phyloP scores from a whole-genome alignment of 2,329 filamentous ascomycete genomes.

The Phyllosticta citrichinensis region DNA sequence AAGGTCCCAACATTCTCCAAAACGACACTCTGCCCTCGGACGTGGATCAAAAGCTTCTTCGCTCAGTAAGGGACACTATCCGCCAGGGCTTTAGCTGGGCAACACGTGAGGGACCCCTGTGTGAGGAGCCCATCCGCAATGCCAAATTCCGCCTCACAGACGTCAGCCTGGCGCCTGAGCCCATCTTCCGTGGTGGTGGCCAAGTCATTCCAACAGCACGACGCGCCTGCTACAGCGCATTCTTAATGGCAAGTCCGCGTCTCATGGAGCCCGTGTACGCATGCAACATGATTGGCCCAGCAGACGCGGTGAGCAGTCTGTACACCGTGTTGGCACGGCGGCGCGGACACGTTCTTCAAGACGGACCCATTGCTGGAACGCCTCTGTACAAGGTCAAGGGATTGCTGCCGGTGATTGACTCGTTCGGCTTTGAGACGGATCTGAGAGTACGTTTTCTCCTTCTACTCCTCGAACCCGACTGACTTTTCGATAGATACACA shows the following conservation, averaged over 20 bases:
- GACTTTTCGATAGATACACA: slow-evolving; percentile 55
- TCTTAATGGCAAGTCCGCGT: slow-evolving; percentile 91
- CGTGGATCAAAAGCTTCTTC: slow-evolving; percentile 84
- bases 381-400: slow-evolving; percentile 88
- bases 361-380: slow-evolving; percentile 87
- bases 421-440: slow-evolving; percentile 96
- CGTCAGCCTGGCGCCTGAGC: slow-evolving; percentile 72
- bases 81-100: slow-evolving; percentile 97
- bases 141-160: slow-evolving; percentile 96
- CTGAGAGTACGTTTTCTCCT: slow-evolving; percentile 43
- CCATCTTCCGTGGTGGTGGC: slow-evolving; percentile 89
- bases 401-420: slow-evolving; percentile 90
- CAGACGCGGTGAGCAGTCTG: slow-evolving; percentile 75
- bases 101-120: slow-evolving; percentile 85
- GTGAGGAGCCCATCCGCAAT: slow-evolving; percentile 98
- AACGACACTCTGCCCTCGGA: slow-evolving; percentile 93
- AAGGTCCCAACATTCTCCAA: slow-evolving; percentile 88
- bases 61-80: slow-evolving; percentile 81
- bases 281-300: slow-evolving; percentile 84
- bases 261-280: slow-evolving; percentile 96
- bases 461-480: neutral
- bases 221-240: slow-evolving; percentile 87
- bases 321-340: slow-evolving; percentile 87
- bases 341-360: slow-evolving; percentile 85
- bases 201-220: slow-evolving; percentile 95